phyloP scores from a whole-genome alignment of 2,329 filamentous ascomycete species.

The Alternaria postmessia region DNA sequence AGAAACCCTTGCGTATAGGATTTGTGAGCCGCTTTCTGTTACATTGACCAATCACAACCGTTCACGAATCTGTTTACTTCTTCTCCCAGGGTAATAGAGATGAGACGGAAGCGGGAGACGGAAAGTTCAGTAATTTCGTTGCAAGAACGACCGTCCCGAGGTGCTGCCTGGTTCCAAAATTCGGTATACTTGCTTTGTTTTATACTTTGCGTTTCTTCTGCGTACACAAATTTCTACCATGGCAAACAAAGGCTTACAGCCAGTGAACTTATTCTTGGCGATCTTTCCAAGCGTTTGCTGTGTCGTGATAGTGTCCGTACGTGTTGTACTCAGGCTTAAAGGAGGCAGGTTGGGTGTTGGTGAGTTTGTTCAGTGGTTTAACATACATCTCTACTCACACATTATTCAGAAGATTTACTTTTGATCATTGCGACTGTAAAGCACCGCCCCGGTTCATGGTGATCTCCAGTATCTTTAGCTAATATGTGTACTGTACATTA shows the following conservation, averaged over 20 bases:
- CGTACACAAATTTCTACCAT: neutral
- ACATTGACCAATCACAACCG: neutral
- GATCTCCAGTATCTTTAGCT: neutral
- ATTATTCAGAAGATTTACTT: slow-evolving; percentile 11
- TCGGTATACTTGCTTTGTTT: neutral
- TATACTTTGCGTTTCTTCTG: neutral
- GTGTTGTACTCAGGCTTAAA: slow-evolving; percentile 1
- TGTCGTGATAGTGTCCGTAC: neutral
- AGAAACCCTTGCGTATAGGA: neutral
- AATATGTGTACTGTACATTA: neutral
- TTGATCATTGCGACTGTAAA: slow-evolving; percentile 14
- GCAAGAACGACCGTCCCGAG: neutral
- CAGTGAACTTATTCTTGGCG: slow-evolving; percentile 10
- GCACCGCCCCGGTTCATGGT: neutral
- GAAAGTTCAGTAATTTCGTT: neutral
- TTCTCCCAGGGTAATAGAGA: neutral
- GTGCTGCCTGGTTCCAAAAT: neutral
- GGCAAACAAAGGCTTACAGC: slow-evolving; percentile 9
- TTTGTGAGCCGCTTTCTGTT: neutral
- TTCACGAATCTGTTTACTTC: neutral
- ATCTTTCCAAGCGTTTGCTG: slow-evolving; percentile 12
- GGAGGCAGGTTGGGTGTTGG: slow-evolving; percentile 3
- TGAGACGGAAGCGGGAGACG: neutral
- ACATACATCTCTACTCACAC: neutral
- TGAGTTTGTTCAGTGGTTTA: neutral